Evolutionary conservation across 2,329 filamentous ascomycete genomes (phyloP), one percentile per base, ranked within the genome.

Genomic region (Ustulina deusta): DNA sequence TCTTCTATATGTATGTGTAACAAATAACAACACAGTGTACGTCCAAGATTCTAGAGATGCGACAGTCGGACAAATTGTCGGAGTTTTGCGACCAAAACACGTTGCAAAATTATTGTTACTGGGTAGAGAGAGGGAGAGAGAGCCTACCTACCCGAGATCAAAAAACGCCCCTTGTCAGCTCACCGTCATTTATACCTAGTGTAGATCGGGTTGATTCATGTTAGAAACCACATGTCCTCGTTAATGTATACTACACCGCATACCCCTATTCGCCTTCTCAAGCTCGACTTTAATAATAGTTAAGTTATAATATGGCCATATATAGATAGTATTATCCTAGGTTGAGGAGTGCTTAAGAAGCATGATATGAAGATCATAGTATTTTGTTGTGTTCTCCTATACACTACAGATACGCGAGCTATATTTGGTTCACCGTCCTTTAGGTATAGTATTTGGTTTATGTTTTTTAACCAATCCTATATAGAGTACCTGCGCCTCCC

Each of bases 1-100:
- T 63, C 64, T 66, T 58, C 52, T 63, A 32, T 32, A n/a, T 20
- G 57, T 63, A 32, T 32, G 22, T 20, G 20, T n/a, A 64, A 48
- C 22, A 22, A 3, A 11, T 13, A 56, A 11, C n/a, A 56, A 56
- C 29, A 20, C 29, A 25, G 52, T 25, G 40, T 29, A 42, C 1
- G 25, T 42, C 20, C 6, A 17, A 10, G 6, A n/a, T 25, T 9
- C 4, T 25, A 17, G 1, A 20, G 55, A 46, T 20, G 40, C 17
- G n/a, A 42, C 36, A 20, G 56, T 55, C 27, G 54, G 36, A 40
- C 29, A 32, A n/a, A 42, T 5, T 42, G 17, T 42, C 7, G 38
- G 15, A 42, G 3, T 6, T 42, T 6, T 42, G 38, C 3, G 7
- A 32, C 3, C 29, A 32, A 32, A 32, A n/a, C n/a, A n/a, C n/a